phyloP scores from a whole-genome alignment of 225 moss, liverwort and hornwort species.

The Bryum argenteum region DNA sequence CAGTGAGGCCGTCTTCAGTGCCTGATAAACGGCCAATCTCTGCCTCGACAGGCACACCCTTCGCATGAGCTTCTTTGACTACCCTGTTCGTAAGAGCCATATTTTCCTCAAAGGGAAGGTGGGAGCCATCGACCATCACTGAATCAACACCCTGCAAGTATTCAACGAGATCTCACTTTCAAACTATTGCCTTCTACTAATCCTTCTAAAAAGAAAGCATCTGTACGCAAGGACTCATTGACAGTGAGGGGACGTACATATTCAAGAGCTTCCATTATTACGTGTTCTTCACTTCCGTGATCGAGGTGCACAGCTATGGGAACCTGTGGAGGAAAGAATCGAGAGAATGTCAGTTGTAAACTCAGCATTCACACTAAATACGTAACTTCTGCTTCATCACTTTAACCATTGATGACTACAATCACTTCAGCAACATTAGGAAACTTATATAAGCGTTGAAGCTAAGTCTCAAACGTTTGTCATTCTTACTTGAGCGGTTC shows the following conservation, averaged over 20 bases:
- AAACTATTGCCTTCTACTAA: not conserved
- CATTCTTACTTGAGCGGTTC: slow-evolving; percentile 59
- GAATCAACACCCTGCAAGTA: slow-evolving; percentile 77
- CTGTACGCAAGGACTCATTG: not conserved
- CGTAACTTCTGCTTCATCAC: not conserved
- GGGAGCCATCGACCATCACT: slow-evolving; percentile 88
- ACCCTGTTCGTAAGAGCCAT: slow-evolving; percentile 61
- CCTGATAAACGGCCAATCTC: slow-evolving; percentile 93
- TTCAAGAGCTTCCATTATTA: slow-evolving; percentile 65
- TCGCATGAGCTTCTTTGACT: slow-evolving; percentile 61
- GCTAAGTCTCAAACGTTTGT: not conserved
- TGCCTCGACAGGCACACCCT: slow-evolving; percentile 72
- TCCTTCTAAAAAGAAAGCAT: not conserved
- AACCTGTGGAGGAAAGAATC: slow-evolving; percentile 52
- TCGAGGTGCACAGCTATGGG: slow-evolving; percentile 89
- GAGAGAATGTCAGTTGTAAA: not conserved
- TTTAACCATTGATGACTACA: not conserved
- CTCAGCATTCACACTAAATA: not conserved
- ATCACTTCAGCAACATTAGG: not conserved
- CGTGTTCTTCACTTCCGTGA: slow-evolving; percentile 75
- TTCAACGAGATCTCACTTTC: not conserved
- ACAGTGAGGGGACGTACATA: slow-evolving; percentile 44
- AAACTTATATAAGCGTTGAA: slow-evolving; percentile 16
- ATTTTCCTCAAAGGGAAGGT: slow-evolving; percentile 69
- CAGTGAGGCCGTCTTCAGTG: slow-evolving; percentile 87